Evolutionary conservation across 2,329 filamentous ascomycete species (phyloP), one percentile per base, ranked within the genome.

Genomic region (Magnaporthiopsis incrustans): DNA sequence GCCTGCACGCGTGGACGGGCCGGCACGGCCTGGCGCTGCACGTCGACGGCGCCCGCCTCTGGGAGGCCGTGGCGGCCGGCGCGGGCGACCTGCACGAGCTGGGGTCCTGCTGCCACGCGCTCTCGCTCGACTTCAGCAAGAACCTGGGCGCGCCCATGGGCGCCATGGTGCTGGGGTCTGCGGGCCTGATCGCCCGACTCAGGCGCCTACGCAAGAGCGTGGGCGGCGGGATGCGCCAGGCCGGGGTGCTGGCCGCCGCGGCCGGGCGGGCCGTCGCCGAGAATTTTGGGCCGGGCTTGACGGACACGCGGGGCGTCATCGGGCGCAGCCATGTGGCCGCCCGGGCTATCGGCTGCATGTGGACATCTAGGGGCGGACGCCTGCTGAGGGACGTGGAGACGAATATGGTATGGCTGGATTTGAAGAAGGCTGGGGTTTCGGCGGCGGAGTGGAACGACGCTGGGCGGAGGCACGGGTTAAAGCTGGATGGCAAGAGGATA

Each of bases 341-440:
- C 2, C 82, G 82, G 73, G 78, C 78, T 68, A 79, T 93, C 30
- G 86, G 70, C 57, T 67, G 69, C 67, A 69, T 89, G 67, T 96
- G 92, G 92, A 82, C 79, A 6, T 77, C 77, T 22, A 78, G 87
- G 62, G 91, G 91, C 5, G 92, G 91, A 1, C 85, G 83, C 75
- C 76, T 92, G 65, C 75, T 81, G 25, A 81, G 88, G 66, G 88
- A 89, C 0, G 88, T 90, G 1, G 88, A 96, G 72, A 96, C 92
- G 22, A 96, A 96, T 76, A 96, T 96, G 90, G 85, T 91, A 35
- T 96, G 91, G 91, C 71, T 96, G 65, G 88, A 96, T 73, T 77
- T 95, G 22, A 82, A 85, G 33, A 81, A 82, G 1, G 82, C 84
- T 12, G 83, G 84, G 2, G 78, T 80, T 66, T 72, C 73, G 22